These are phyloP conservation scores for Lolium perenne DNA, from an alignment of 176 grass and related monocot genomes.

Conservation along the genomic window DNA sequence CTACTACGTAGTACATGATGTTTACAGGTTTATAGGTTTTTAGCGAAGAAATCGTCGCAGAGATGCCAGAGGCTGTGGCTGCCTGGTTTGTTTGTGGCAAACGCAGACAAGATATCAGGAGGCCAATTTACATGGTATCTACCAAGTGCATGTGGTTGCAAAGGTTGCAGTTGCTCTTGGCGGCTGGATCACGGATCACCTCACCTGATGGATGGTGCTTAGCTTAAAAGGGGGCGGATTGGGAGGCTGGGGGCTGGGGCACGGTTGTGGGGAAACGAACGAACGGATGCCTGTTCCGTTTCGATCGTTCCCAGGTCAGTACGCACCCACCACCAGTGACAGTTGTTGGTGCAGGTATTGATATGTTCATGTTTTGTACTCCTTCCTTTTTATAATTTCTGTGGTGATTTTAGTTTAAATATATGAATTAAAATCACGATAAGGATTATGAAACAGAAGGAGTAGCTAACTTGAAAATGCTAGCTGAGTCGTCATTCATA, in stretches of 20 bases:
- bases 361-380: background rate
- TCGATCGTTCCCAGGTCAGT: background rate
- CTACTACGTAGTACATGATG: background rate
- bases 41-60: background rate
- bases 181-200: slow-evolving; percentile 9
- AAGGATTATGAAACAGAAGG: too few species aligned
- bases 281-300: background rate
- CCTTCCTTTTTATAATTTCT: too few species aligned
- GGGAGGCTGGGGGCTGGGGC: background rate
- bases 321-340: background rate
- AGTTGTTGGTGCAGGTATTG: background rate
- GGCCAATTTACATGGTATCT: background rate
- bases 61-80: background rate
- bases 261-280: background rate
- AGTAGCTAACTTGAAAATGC: too few species aligned
- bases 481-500: too few species aligned
- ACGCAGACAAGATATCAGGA: background rate
- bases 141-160: background rate
- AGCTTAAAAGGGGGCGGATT: background rate
- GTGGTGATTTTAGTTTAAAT: too few species aligned
- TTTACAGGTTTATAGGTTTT: background rate
- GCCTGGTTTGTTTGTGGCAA: slow-evolving; percentile 1
- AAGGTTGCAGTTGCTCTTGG: background rate
- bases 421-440: too few species aligned
- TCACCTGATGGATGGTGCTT: slow-evolving; percentile 1